These are phyloP conservation scores for Melastoma candidum DNA, from an alignment of 441 rosid genomes.

Conservation along the genomic window DNA sequence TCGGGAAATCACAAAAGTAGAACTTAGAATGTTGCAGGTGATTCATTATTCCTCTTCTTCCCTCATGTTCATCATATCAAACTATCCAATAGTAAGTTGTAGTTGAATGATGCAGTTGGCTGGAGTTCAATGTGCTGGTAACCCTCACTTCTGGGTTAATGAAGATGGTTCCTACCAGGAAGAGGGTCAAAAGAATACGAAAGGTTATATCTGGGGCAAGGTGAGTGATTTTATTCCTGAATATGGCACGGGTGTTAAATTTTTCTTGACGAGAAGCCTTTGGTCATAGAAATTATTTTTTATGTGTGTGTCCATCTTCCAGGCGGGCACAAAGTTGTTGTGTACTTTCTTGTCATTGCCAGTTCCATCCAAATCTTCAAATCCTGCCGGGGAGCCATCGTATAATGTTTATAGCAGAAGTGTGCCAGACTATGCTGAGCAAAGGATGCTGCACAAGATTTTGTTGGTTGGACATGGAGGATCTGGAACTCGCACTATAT, in stretches of 20 bases:
- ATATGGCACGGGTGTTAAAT: not conserved
- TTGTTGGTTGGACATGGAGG: conserved; percentile 76
- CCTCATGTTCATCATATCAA: not conserved
- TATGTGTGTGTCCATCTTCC: conserved; percentile 8
- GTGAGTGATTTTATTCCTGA: conserved; percentile 24
- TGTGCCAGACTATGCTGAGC: conserved; percentile 39
- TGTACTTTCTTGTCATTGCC: conserved; percentile 80
- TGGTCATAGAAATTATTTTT: no score
- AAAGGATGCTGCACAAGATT: conserved; percentile 48
- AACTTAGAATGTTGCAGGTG: conserved; percentile 90
- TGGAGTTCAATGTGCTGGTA: conserved; percentile 92
- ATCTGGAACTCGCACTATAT: conserved; percentile 92
- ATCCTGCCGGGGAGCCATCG: conserved; percentile 40
- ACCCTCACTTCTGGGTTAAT: conserved; percentile 92
- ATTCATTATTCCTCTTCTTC: conserved; percentile 6
- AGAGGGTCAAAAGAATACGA: conserved; percentile 88
- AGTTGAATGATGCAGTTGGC: conserved; percentile 51
- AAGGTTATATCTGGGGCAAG: conserved; percentile 91
- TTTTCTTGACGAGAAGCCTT: no score
- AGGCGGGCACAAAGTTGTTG: conserved; percentile 77
- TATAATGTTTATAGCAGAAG: conserved; percentile 16
- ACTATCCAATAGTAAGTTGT: conserved; percentile 1
- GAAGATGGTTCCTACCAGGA: conserved; percentile 90
- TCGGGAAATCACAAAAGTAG: conserved; percentile 87
- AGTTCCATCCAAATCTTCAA: conserved; percentile 58